Evolutionary conservation across 805 yeast genomes (phyloP).

Genomic region (Wickerhamomyces subpelliculosus): DNA sequence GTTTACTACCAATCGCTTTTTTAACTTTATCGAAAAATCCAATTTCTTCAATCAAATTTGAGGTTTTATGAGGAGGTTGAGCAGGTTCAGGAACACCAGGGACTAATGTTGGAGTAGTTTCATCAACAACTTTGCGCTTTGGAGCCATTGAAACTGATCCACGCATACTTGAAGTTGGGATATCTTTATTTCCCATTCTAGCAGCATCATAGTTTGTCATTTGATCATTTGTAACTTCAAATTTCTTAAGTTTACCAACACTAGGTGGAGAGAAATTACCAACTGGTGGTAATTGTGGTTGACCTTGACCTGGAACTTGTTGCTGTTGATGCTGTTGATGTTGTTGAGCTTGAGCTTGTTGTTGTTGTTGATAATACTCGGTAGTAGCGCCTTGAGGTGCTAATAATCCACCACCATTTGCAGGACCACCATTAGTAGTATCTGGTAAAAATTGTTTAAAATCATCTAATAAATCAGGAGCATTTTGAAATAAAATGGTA

Average conservation of each 20-base stretch:
- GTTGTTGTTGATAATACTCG: conserved; percentile 1
- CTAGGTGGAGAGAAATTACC: conserved; percentile 78
- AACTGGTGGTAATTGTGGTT: conserved; percentile 70
- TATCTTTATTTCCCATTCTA: conserved; percentile 19
- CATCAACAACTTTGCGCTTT: conserved; percentile 20
- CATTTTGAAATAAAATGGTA: conserved; percentile 78
- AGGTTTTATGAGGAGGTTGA: conserved; percentile 43
- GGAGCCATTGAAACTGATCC: conserved; percentile 19
- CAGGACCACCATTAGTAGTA: conserved; percentile 24
- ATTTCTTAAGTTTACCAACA: conserved; percentile 20
- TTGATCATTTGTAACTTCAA: conserved; percentile 8
- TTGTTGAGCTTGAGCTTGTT: conserved; percentile 3
- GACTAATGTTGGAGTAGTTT: conserved; percentile 59
- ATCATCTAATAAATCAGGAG: conserved; percentile 92
- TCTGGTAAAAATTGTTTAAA: conserved; percentile 95
- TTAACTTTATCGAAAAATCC: conserved; percentile 89
- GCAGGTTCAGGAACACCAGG: conserved; percentile 87
- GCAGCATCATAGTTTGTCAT: conserved; percentile 9
- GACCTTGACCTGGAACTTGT: conserved; percentile 5
- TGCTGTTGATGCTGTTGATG: conserved; percentile 2
- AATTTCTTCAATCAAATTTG: conserved; percentile 76
- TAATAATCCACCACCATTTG: conserved; percentile 14
- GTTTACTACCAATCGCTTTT: conserved; percentile 81
- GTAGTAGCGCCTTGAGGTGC: conserved; percentile 13
- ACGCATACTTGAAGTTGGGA: conserved; percentile 30